Base-by-base conservation (phyloP, 345 rosid species). In the Angophora floribunda region DNA sequence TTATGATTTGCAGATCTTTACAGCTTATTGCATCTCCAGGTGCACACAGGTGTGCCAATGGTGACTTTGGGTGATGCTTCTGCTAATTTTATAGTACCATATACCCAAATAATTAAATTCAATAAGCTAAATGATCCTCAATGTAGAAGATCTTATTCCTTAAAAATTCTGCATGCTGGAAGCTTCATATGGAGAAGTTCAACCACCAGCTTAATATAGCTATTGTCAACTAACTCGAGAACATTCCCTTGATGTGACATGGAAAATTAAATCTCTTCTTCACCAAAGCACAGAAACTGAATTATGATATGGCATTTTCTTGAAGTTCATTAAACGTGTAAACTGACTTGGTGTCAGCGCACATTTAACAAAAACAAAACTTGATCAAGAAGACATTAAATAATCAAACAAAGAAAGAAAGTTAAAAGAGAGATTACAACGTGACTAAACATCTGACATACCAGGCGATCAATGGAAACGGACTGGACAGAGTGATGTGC, bases 391-490 rank as follows among this genome's bases (percentile, higher is more conserved):
- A 85, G 47, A 21, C 44, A 57, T 24, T 85, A 52, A 28, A 32
- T 30, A 85, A 45, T 70, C 26, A 51, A 75, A 4, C 82, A 85
- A 41, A 44, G 49, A 30, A 36, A 51, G 47, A 17, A 52, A 32
- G 10, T 52, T 52, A 51, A 52, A 85, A 44, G 61, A 51, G 22
- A 52, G 53, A 32, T 36, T 85, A 85, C 26, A 85, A 32, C 1
- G 16, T 14, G 59, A 87, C 75, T 65, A 70, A 87, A 86, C 86
- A 52, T 86, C 90, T 86, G 57, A 91, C 98, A 85, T 97, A 98
- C 99, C 90, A 96, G 98, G 94, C 95, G 92, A 94, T 98, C 99
- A 91, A 97, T 87, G 89, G 96, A 92, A 90, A 96, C 97, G 51
- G 98, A 91, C 91, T 91, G 92, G 87, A 98, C 93, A 22, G 99